Evolutionary conservation across 1,284 basidiomycete genomes (phyloP).

Genomic region (Malassezia vespertilionis): DNA sequence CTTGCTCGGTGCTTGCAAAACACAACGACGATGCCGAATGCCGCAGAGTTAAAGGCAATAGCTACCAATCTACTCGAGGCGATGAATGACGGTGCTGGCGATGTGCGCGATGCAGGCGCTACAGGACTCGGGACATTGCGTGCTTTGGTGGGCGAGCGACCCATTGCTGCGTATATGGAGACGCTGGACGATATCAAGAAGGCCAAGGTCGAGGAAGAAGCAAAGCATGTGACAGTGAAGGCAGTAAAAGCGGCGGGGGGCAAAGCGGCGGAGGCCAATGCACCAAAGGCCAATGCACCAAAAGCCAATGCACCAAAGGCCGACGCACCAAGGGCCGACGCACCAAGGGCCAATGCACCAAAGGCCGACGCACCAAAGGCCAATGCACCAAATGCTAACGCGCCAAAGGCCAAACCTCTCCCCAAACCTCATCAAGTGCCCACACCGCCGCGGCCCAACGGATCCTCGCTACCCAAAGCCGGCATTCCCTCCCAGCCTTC

Average conservation of each 20-base stretch:
- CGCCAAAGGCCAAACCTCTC: no score
- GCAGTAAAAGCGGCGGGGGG: background rate
- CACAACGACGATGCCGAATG: constrained; percentile 58
- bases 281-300: no score
- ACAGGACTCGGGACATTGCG: constrained; percentile 78
- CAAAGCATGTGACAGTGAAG: constrained; percentile 56
- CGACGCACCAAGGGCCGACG: no score
- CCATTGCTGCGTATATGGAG: constrained; percentile 78
- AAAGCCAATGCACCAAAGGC: no score
- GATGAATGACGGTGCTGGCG: constrained; percentile 78
- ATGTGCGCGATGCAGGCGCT: constrained; percentile 80
- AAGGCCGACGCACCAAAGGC: no score
- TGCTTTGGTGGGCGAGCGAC: constrained; percentile 93
- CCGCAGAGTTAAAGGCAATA: constrained; percentile 69
- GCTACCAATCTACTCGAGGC: constrained; percentile 67
- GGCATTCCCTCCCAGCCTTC: no score
- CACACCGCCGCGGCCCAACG: no score
- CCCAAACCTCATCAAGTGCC: no score
- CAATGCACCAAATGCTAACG: no score
- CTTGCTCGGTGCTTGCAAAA: constrained; percentile 65
- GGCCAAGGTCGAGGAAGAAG: constrained; percentile 82
- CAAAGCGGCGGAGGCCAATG: background rate
- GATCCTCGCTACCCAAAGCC: no score
- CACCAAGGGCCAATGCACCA: no score
- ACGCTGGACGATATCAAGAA: constrained; percentile 77